Base-by-base conservation (phyloP, 495 filamentous ascomycete species). In the Penicillium salamii region DNA sequence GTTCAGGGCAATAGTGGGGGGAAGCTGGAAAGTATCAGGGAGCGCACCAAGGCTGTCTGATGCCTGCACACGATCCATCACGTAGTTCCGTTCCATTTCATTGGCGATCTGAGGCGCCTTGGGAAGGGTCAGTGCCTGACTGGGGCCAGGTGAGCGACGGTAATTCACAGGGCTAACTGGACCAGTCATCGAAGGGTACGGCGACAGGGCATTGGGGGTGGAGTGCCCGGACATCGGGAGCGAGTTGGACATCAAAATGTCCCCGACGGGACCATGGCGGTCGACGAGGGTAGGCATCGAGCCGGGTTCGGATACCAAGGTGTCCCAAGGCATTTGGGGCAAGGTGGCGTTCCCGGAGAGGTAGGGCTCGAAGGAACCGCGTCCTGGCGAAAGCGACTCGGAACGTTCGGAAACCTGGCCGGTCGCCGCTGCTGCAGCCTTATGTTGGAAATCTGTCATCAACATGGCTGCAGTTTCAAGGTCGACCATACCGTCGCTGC, bases 391-490 rank as follows among this genome's bases (percentile, higher is more conserved):
- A 63, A 88, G 90, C 28, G 85, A 81, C 54, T 82, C 79, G 60
- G 85, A 85, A 58, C 79, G 73, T 55, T 90, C 85, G 67, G 86
- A 89, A 58, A 80, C 72, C 64, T 87, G 83, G 57, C 77, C 78
- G 50, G 82, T 87, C 74, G 90, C 91, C 31, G 87, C 85, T 41
- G 88, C 89, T 58, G 86, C 88, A 60, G 93, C 92, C 74, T 96
- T 95, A 72, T 97, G 90, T 76, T 95, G 95, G 68, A 97, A 87
- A 72, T 97, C 90, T 65, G 95, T 93, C 80, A 98, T 93, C 77
- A 98, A 84, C 89, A 96, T 96, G 55, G 95, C 93, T 61, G 93
- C 93, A 63, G 91, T 92, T 81, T 98, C 93, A 69, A 97, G 84
- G 75, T 97, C 92, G 66, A 95, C 89, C 79, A 93, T 89, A 68